A percentile compares a stretch with the other conserved stretches of the same genome.
These are phyloP conservation scores for Perkinsus olseni DNA, from an alignment of 169 alveolate genomes.

Conservation along the genomic window DNA sequence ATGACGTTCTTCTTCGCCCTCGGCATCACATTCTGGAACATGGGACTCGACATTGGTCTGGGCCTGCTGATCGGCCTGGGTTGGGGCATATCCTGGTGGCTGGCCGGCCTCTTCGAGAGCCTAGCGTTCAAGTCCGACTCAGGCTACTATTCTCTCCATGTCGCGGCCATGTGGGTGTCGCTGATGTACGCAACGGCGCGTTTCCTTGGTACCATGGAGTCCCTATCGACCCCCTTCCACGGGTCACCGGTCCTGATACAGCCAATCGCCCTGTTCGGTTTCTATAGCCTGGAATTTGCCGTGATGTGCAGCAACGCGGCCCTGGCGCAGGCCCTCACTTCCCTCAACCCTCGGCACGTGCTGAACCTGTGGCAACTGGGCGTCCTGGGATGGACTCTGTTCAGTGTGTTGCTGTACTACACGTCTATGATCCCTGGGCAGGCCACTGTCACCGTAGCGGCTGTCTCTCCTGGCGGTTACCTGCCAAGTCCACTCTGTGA, in stretches of 20 bases:
- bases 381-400: neutral
- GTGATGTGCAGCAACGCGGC: neutral
- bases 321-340: neutral
- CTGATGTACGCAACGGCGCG: neutral
- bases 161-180: neutral
- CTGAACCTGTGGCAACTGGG: neutral
- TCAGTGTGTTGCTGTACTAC: neutral
- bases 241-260: neutral
- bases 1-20: neutral
- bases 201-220: neutral
- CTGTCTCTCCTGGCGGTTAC: neutral
- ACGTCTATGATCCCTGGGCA: neutral
- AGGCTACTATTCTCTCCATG: neutral
- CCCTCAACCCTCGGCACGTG: neutral
- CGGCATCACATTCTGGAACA: neutral
- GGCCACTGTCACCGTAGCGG: neutral
- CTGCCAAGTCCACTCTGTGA: neutral
- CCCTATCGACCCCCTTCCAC: neutral
- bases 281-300: neutral
- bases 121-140: neutral
- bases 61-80: neutral
- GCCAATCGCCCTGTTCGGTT: neutral
- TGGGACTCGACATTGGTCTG: neutral
- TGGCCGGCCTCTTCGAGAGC: slow-evolving; percentile 1
- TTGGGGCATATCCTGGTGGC: neutral